Evolutionary conservation across 768 basidiomycete species (phyloP), one percentile per base, ranked within the genome.

Genomic region (Tephrocybe rancida): DNA sequence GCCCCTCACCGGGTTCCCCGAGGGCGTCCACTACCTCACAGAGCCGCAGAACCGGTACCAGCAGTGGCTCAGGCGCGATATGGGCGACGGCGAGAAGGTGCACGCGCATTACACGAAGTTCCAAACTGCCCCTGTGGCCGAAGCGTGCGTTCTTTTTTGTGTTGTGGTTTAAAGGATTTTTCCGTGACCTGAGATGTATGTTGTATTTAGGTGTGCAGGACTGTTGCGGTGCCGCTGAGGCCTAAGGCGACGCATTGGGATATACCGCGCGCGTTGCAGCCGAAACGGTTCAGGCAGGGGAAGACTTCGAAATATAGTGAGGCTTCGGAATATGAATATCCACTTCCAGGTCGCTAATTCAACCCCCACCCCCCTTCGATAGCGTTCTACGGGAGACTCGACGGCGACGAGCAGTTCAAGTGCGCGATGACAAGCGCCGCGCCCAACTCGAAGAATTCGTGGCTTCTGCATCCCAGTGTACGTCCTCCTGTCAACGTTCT

Each of bases 321-420:
- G n/a, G n/a, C n/a, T n/a, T n/a, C n/a, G n/a, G n/a, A n/a, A n/a
- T n/a, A n/a, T n/a, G n/a, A n/a, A n/a, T n/a, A n/a, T n/a, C n/a
- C n/a, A n/a, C n/a, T n/a, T n/a, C n/a, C n/a, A n/a, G n/a, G n/a
- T n/a, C n/a, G n/a, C n/a, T n/a, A n/a, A n/a, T n/a, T n/a, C 24
- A 29, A 32, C 44, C 29, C 29, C 50, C 19, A 44, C 49, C 11
- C 59, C 9, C 25, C 25, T 38, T 29, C 41, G 14, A 6, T 49
- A 84, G 87, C 67, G 3, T 72, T 79, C 22, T 89, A 78, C 62
- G 83, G 81, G 10, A 77, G 89, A 35, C 65, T 90, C 35, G 78
- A 82, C 56, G 75, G 68, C 0, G 53, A 79, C 13, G 71, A 71
- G 0, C 71, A 78, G 24, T 91, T 91, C 64, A 76, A 74, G 30